phyloP scores from a whole-genome alignment of 2,329 filamentous ascomycete species.

The Fusarium sarcochroum region DNA sequence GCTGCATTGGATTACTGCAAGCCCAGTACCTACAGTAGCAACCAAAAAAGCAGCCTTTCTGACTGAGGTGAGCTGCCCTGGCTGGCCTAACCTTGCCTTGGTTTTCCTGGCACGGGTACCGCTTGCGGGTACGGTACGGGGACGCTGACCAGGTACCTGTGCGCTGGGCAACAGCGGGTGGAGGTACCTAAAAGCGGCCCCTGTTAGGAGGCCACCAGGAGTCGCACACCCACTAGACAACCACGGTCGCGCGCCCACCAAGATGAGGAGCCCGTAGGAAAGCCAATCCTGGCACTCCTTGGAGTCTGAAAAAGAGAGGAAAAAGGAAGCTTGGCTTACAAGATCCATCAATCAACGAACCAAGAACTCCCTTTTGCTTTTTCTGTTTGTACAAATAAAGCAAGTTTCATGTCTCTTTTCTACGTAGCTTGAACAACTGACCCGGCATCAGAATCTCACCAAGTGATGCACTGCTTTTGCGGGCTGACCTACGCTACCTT shows the following conservation, averaged over 20 bases:
- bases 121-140: slow-evolving; percentile 29
- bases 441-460: neutral
- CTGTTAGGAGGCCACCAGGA: slow-evolving; percentile 43
- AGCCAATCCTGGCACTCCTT: slow-evolving; percentile 25
- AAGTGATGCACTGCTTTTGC: slow-evolving; percentile 10
- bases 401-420: neutral
- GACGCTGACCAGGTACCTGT: slow-evolving; percentile 36
- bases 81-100: slow-evolving; percentile 7
- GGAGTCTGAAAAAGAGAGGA: slow-evolving; percentile 10
- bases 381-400: slow-evolving; percentile 1
- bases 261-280: slow-evolving; percentile 15
- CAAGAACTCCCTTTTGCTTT: slow-evolving; percentile 11
- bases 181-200: slow-evolving; percentile 37
- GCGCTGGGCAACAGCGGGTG: slow-evolving; percentile 39
- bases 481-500: slow-evolving; percentile 30
- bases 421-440: neutral
- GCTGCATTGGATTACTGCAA: slow-evolving; percentile 2
- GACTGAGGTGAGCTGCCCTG: slow-evolving; percentile 7
- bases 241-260: slow-evolving; percentile 26
- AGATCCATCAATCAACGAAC: slow-evolving; percentile 13
- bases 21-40: no score
- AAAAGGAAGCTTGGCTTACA: slow-evolving; percentile 37
- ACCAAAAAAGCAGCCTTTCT: slow-evolving; percentile 14
- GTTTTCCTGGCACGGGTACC: slow-evolving; percentile 37
- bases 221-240: slow-evolving; percentile 29